Evolutionary conservation across 1,284 basidiomycete genomes (phyloP).

Genomic region (Ceratorhiza oryzae-sativae): DNA sequence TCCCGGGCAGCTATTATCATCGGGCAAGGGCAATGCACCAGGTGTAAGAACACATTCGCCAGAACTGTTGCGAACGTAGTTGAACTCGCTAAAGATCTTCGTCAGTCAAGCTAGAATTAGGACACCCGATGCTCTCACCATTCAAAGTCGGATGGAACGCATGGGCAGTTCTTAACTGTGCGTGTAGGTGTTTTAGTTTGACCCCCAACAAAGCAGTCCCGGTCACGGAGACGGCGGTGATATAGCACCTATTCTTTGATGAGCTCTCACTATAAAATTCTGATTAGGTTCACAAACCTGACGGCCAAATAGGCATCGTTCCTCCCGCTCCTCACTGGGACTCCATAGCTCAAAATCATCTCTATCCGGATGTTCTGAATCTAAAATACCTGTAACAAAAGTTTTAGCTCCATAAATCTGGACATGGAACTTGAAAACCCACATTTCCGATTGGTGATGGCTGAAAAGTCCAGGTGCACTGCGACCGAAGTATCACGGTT

Average conservation of each 20-base stretch:
- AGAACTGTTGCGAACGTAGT: slow-evolving; percentile 71
- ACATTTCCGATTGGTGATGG: slow-evolving; percentile 80
- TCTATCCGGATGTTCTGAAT: slow-evolving; percentile 70
- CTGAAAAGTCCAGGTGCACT: slow-evolving; percentile 89
- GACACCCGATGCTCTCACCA: slow-evolving; percentile 64
- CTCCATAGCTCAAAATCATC: slow-evolving; percentile 98
- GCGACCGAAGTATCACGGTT: slow-evolving; percentile 67
- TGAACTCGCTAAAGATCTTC: slow-evolving; percentile 78
- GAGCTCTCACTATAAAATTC: neutral
- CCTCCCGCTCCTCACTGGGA: slow-evolving; percentile 80
- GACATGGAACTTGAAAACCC: slow-evolving; percentile 47
- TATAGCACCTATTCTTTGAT: slow-evolving; percentile 72
- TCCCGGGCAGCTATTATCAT: slow-evolving; percentile 67
- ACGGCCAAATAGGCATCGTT: slow-evolving; percentile 84
- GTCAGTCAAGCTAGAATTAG: neutral
- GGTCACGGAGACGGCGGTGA: slow-evolving; percentile 81
- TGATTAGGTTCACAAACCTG: slow-evolving; percentile 61
- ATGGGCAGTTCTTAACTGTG: slow-evolving; percentile 76
- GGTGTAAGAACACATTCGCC: slow-evolving; percentile 78
- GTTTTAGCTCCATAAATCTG: slow-evolving; percentile 36
- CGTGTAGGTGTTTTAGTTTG: slow-evolving; percentile 61
- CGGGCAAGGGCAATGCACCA: slow-evolving; percentile 67
- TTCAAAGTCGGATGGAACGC: slow-evolving; percentile 82
- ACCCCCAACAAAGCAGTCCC: slow-evolving; percentile 83
- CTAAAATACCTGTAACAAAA: slow-evolving; percentile 66